Conservation (phyloP, 495 filamentous ascomycete species). For the Aspergillus hancockii region DNA sequence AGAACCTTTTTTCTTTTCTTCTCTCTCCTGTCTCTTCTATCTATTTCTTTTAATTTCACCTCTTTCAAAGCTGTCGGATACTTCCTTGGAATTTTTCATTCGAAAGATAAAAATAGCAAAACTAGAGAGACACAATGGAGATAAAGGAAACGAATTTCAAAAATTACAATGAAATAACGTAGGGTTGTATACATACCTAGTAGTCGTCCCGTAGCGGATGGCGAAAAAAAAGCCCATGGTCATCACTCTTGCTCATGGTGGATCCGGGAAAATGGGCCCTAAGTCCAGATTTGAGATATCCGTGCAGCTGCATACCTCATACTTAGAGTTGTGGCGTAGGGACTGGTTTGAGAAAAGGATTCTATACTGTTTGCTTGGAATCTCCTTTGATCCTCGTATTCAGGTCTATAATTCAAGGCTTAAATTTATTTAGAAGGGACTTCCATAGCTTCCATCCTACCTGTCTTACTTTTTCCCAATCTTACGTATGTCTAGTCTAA, state of each 20-base stretch:
- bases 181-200: background rate
- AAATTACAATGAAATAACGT: slow-evolving; percentile 10
- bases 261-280: slow-evolving; percentile 20
- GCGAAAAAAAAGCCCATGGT: slow-evolving; percentile 14
- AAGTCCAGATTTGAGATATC: slow-evolving; percentile 19
- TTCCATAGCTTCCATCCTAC: background rate
- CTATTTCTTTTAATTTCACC: background rate
- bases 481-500: slow-evolving; percentile 8
- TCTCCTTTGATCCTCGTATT: background rate
- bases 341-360: background rate
- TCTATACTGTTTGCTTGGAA: slow-evolving; percentile 2
- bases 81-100: background rate
- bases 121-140: background rate
- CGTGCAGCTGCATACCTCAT: slow-evolving; percentile 14
- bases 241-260: slow-evolving; percentile 23
- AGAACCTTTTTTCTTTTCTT: slow-evolving; percentile 4
- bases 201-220: slow-evolving; percentile 2
- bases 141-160: background rate
- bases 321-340: slow-evolving; percentile 1
- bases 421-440: background rate
- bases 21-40: background rate
- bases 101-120: background rate
- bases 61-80: background rate
- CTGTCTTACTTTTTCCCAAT: slow-evolving; percentile 2
- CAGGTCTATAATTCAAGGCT: background rate